These are phyloP conservation scores for Amesomyces nigricolor DNA, from an alignment of 2,329 filamentous ascomycete genomes.

Conservation along the genomic window DNA sequence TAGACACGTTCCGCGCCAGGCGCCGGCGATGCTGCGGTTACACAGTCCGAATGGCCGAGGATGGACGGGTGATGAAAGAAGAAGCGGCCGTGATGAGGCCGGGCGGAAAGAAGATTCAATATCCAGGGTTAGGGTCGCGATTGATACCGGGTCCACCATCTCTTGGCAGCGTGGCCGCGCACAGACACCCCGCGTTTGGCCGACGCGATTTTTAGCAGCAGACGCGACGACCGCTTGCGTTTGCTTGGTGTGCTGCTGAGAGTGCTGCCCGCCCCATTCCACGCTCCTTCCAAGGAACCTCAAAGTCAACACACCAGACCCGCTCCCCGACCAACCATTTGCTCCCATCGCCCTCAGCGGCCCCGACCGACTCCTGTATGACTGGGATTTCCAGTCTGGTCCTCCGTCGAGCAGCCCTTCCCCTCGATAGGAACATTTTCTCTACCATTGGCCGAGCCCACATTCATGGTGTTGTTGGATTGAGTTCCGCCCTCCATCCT, in stretches of 20 bases:
- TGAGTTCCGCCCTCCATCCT: constrained; percentile 3
- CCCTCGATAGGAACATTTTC: constrained; percentile 16
- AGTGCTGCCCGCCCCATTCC: not conserved
- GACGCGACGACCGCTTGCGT: constrained; percentile 4
- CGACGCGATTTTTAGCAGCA: constrained; percentile 8
- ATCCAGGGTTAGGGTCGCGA: not conserved
- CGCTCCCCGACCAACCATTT: constrained; percentile 5
- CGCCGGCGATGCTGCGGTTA: not conserved
- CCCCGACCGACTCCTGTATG: constrained; percentile 21
- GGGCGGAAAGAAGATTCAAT: not conserved
- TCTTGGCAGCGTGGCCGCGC: not conserved
- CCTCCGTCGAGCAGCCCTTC: constrained; percentile 21
- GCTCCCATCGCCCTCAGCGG: constrained; percentile 3
- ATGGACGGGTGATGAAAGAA: not conserved
- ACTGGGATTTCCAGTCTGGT: constrained; percentile 22
- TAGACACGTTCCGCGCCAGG: not conserved
- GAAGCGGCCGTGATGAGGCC: no score
- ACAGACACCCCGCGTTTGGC: constrained; percentile 5
- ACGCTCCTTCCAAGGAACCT: not conserved
- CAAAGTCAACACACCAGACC: not conserved
- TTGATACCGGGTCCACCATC: not conserved
- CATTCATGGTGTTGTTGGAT: constrained; percentile 14
- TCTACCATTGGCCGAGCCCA: constrained; percentile 5
- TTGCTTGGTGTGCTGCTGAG: not conserved
- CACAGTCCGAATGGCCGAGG: not conserved